Evolutionary conservation across 768 basidiomycete genomes (phyloP).

Genomic region (Termitomyces sp.): DNA sequence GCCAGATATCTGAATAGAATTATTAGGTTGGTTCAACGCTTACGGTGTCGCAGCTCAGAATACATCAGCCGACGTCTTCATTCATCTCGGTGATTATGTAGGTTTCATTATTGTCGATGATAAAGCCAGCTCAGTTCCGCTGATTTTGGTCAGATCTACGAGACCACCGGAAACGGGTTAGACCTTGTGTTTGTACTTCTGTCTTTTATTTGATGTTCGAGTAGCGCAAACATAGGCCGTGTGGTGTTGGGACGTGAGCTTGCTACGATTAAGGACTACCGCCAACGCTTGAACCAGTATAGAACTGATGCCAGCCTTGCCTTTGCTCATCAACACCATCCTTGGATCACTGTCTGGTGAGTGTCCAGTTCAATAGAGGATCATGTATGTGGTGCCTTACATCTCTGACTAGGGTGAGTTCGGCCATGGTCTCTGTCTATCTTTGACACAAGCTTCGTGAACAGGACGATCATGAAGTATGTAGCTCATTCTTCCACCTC

Average conservation of each 20-base stretch:
- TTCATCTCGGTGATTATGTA: conserved; percentile 54
- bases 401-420: not conserved
- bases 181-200: too few species aligned
- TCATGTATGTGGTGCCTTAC: not conserved
- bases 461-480: conserved; percentile 1
- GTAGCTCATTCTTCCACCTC: not conserved
- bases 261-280: conserved; percentile 50
- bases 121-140: not conserved
- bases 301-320: conserved; percentile 43
- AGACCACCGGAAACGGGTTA: not conserved
- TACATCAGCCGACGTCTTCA: conserved; percentile 41
- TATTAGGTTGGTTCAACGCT: conserved; percentile 41
- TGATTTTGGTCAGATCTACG: not conserved
- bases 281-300: conserved; percentile 45
- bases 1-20: not conserved
- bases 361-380: not conserved
- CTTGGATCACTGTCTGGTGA: conserved; percentile 47
- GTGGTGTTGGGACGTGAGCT: conserved; percentile 46
- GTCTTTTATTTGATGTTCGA: not conserved
- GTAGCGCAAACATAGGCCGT: conserved; percentile 29
- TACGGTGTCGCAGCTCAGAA: conserved; percentile 45
- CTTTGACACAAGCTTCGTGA: not conserved
- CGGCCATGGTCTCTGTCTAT: not conserved
- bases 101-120: not conserved
- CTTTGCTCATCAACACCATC: conserved; percentile 41